Evolutionary conservation across 768 basidiomycete genomes (phyloP).

Genomic region (Dioszegia aurantiaca): DNA sequence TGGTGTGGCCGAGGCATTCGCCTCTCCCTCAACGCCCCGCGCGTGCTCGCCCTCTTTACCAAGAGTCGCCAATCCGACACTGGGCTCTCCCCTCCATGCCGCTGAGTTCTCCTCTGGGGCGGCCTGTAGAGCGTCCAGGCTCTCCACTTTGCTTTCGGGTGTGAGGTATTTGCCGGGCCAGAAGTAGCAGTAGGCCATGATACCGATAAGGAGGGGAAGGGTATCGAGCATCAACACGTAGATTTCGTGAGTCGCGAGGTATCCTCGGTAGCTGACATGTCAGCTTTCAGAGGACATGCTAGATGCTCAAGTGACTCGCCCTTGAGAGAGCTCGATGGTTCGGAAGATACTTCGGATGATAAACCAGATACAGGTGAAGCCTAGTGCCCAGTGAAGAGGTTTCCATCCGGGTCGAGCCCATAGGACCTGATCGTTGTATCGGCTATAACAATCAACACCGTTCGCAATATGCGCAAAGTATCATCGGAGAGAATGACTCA

Average conservation of each 20-base stretch:
- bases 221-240: conserved; percentile 50
- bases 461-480: not conserved
- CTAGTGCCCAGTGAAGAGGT: conserved; percentile 48
- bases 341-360: conserved; percentile 49
- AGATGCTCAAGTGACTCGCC: conserved; percentile 26
- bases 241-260: conserved; percentile 48
- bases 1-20: not conserved
- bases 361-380: conserved; percentile 51
- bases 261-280: conserved; percentile 37
- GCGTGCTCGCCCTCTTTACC: not conserved
- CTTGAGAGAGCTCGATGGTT: conserved; percentile 48
- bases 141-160: conserved; percentile 19
- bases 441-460: no score
- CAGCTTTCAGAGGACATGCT: not conserved
- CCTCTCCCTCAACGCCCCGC: no score
- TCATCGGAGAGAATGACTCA: conserved; percentile 23
- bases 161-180: conserved; percentile 49
- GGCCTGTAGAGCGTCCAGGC: not conserved
- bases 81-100: not conserved
- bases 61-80: not conserved
- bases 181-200: conserved; percentile 44
- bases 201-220: conserved; percentile 47
- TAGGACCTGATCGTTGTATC: conserved; percentile 34
- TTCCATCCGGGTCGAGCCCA: conserved; percentile 48
- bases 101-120: not conserved